A percentile compares a stretch with the other conserved stretches of the same genome.
Conservation (phyloP, 2,329 filamentous ascomycete species). For the Meredithiella fracta region DNA sequence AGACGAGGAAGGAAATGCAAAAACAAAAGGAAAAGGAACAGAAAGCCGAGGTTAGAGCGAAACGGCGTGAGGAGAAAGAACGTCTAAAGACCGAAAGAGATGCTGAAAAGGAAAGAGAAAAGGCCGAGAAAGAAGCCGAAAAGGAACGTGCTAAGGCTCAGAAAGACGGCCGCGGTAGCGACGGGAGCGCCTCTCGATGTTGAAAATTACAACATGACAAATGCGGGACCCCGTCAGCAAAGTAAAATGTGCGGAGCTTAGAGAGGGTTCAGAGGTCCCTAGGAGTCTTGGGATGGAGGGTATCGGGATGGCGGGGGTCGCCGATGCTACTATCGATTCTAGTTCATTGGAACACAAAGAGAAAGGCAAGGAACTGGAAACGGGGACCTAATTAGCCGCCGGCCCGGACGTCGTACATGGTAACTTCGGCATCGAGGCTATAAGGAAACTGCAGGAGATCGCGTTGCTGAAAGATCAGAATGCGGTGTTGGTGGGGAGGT, state of each 20-base stretch:
- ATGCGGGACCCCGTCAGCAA: background rate
- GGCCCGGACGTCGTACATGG: too few relatives aligned
- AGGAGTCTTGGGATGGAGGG: background rate
- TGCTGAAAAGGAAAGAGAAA: conserved; percentile 35
- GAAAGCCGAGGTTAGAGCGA: conserved; percentile 35
- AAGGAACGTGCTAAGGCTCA: conserved; percentile 28
- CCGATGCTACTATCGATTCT: conserved; percentile 24
- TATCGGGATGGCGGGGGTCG: conserved; percentile 5
- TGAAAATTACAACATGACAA: conserved; percentile 1
- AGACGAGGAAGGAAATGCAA: conserved; percentile 32
- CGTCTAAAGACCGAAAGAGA: conserved; percentile 36
- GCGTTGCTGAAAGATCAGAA: conserved; percentile 44
- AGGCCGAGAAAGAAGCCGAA: conserved; percentile 22
- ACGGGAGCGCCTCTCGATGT: background rate
- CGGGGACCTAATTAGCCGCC: too few relatives aligned
- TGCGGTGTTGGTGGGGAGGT: conserved; percentile 36
- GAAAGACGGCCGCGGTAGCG: background rate
- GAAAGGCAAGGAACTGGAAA: too few relatives aligned
- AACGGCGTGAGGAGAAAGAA: conserved; percentile 29
- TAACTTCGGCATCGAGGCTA: conserved; percentile 30
- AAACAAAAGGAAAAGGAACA: conserved; percentile 31
- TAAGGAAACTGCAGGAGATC: conserved; percentile 35
- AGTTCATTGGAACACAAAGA: background rate
- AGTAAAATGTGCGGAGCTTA: background rate
- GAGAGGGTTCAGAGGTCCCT: background rate